phyloP scores from a whole-genome alignment of 1,284 basidiomycete species.

The Omphalotus olearius region DNA sequence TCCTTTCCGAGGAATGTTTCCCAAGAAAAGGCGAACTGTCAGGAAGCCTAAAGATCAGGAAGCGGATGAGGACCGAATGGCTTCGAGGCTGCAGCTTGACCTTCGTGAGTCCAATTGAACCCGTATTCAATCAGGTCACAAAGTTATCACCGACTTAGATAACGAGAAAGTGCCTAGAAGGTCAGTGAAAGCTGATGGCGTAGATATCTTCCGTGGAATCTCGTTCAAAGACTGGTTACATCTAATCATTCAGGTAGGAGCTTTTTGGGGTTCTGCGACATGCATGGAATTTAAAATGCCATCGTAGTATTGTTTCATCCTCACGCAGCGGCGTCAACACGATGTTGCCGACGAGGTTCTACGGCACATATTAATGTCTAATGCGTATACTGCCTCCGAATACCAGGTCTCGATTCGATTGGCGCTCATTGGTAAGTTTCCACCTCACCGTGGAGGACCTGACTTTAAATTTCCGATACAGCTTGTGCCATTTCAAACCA shows the following conservation, averaged over 20 bases:
- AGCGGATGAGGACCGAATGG: constrained; percentile 69
- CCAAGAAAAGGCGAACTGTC: constrained; percentile 31
- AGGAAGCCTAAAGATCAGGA: constrained; percentile 46
- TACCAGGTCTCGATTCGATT: constrained; percentile 70
- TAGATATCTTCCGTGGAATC: constrained; percentile 77
- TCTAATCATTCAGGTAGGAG: constrained; percentile 77
- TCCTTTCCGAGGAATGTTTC: constrained; percentile 67
- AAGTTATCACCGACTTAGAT: constrained; percentile 35
- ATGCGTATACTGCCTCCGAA: constrained; percentile 65
- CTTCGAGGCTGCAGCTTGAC: constrained; percentile 69
- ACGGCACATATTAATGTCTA: constrained; percentile 74
- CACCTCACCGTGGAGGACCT: neutral
- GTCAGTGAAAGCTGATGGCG: constrained; percentile 29
- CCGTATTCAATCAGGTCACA: neutral
- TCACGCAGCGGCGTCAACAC: constrained; percentile 64
- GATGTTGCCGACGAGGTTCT: constrained; percentile 77
- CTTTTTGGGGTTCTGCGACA: neutral
- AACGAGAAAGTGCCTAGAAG: constrained; percentile 34
- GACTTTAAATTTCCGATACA: constrained; percentile 24
- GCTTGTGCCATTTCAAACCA: constrained; percentile 67
- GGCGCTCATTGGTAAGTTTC: constrained; percentile 63
- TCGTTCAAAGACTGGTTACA: constrained; percentile 83
- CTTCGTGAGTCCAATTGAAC: constrained; percentile 44
- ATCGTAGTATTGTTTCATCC: constrained; percentile 77
- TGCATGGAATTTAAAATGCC: neutral